Percentiles rank a stretch among this genome's conserved stretches.
Conservation (phyloP, 2,329 filamentous ascomycete species). For the Dothistroma septosporum region DNA sequence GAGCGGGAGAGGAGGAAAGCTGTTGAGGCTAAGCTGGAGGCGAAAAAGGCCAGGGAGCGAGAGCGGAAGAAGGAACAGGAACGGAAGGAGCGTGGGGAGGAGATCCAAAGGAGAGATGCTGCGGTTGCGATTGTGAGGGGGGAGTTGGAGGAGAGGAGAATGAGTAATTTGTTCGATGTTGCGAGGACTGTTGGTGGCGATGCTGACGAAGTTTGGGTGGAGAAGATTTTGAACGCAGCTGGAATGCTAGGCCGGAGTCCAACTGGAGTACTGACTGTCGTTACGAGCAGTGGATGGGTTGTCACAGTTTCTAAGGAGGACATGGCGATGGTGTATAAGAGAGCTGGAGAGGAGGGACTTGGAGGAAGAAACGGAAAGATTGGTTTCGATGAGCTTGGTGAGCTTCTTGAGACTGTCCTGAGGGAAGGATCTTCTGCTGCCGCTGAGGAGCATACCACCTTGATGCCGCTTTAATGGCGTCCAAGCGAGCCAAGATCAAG, state of each 20-base stretch:
- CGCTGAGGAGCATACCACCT: not conserved
- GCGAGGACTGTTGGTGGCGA: conserved; percentile 41
- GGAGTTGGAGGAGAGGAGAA: conserved; percentile 29
- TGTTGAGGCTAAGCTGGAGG: conserved; percentile 42
- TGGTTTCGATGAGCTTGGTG: conserved; percentile 34
- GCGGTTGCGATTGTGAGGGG: conserved; percentile 34
- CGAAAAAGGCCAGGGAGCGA: conserved; percentile 39
- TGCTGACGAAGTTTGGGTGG: conserved; percentile 40
- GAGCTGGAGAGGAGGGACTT: conserved; percentile 27
- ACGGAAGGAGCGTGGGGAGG: conserved; percentile 37
- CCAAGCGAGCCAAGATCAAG: no score
- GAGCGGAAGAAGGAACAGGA: conserved; percentile 39
- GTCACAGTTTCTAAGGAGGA: conserved; percentile 38
- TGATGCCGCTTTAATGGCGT: no score
- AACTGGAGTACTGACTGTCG: conserved; percentile 33
- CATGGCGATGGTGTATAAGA: conserved; percentile 41
- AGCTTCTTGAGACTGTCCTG: conserved; percentile 37
- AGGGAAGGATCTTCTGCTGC: not conserved
- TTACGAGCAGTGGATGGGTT: conserved; percentile 44
- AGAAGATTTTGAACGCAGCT: conserved; percentile 40
- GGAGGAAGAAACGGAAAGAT: conserved; percentile 36
- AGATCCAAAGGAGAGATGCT: conserved; percentile 32
- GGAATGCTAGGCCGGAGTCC: conserved; percentile 36
- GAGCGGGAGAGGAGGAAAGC: conserved; percentile 41
- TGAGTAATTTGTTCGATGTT: conserved; percentile 39